Conservation (phyloP, 352 stramenopile species). For the Phytophthora palmivora region DNA sequence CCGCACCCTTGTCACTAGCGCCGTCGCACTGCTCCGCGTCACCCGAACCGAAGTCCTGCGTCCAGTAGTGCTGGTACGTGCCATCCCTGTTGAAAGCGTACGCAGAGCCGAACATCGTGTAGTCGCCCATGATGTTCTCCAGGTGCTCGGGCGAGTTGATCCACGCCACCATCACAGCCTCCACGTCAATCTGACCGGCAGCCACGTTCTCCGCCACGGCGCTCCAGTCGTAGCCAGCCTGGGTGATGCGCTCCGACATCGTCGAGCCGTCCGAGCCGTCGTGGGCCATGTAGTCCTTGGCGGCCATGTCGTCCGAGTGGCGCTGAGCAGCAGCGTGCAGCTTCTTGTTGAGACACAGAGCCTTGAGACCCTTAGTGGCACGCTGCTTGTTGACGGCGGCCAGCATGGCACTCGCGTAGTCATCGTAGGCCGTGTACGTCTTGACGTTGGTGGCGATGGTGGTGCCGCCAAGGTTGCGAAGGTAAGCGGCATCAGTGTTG, state of each 20-base stretch:
- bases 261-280: conserved; percentile 47
- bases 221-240: conserved; percentile 50
- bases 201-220: conserved; percentile 47
- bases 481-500: conserved; percentile 13
- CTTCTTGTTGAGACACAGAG: conserved; percentile 52
- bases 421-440: conserved; percentile 26
- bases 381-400: conserved; percentile 54
- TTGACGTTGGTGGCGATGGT: conserved; percentile 15
- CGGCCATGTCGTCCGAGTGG: conserved; percentile 56
- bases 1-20: background rate
- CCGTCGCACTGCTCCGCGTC: conserved; percentile 35
- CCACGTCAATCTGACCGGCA: conserved; percentile 37
- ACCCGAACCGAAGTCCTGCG: conserved; percentile 59
- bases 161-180: conserved; percentile 46
- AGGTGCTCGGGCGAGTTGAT: conserved; percentile 44
- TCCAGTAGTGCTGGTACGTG: conserved; percentile 63
- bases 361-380: conserved; percentile 36
- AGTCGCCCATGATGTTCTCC: conserved; percentile 48
- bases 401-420: conserved; percentile 12
- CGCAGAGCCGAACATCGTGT: conserved; percentile 46
- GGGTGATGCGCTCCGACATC: conserved; percentile 44
- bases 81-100: conserved; percentile 37
- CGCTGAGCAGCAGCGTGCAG: conserved; percentile 25
- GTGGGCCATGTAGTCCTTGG: conserved; percentile 57
- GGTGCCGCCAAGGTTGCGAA: conserved; percentile 16